Base-by-base conservation (phyloP, 306 rosid species). In the Inga laurina region DNA sequence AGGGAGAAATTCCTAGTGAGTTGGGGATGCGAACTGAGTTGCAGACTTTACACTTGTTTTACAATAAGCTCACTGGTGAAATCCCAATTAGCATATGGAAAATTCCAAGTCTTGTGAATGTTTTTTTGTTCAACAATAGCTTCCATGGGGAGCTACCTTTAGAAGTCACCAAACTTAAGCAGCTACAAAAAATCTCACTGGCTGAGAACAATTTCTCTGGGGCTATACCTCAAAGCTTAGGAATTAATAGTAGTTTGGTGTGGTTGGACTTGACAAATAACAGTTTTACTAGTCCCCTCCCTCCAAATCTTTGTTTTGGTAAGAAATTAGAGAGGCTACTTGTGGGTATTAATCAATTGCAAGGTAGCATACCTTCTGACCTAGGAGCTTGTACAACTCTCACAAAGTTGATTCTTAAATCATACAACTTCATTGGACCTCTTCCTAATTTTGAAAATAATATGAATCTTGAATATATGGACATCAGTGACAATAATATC, bases 1-100 rank as follows among this genome's bases (percentile, higher is more conserved):
- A 35, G 14, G 72, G 27, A 35, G 72, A 67, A 67, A 18, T 67
- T 67, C 72, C 72, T 35, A 3, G 72, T 16, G 72, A 67, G n/a
- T 16, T 67, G 14, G 72, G 46, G 41, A 34, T 18, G 46, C 24
- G 15, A n/a, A 22, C 35, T 71, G 10, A 71, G 16, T 44, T 90
- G 92, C 48, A 86, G 62, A 74, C 51, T 88, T 90, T 74, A 67
- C 87, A 86, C 83, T 77, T 92, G 83, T 73, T 81, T 15, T 56
- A 74, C 19, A 91, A 91, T 64, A 66, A 37, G 22, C 75, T 91
- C 73, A 83, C 51, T 4, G 95, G 95, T 19, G 87, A 88, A 79
- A 90, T 91, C 72, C 95, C 95, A 0, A 44, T 79, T 37, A 85
- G 89, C 79, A 75, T 91, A 30, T 92, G 96, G 96, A 92, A 92